Evolutionary conservation across 2,329 filamentous ascomycete species (phyloP), one percentile per base, ranked within the genome.

Genomic region (Penicillium capsulatum): DNA sequence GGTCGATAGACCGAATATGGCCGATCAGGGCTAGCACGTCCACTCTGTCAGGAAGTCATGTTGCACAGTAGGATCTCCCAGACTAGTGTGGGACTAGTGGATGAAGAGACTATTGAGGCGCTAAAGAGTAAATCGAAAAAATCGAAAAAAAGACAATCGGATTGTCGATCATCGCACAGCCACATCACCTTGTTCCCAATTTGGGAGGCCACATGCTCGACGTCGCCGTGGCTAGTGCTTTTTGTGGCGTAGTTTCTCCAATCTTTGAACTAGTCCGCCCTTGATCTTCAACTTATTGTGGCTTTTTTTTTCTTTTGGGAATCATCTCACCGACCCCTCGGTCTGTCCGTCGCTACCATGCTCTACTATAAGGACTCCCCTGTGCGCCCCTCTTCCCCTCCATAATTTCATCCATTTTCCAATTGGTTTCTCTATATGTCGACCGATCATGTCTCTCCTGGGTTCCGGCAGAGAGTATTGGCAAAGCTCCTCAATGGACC

Each of bases 401-500:
- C 19, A 14, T 11, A 6, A 14, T 28, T 14, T 11, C 4, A 11
- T 6, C 13, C n/a, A 4, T 28, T n/a, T n/a, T n/a, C n/a, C n/a
- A n/a, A n/a, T n/a, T n/a, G n/a, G n/a, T n/a, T n/a, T n/a, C n/a
- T n/a, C n/a, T n/a, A n/a, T 15, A 58, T 58, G 57, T 51, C 50
- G 34, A 51, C 34, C 37, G 47, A 50, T 37, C 44, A 60, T 61
- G 56, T 54, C 52, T 35, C 43, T 60, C 41, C 51, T 55, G 31
- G 53, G 41, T 50, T 55, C 53, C 45, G 58, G 48, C 53, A 53
- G 53, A 59, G 52, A 56, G 29, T 60, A 20, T 35, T 59, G 55
- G 59, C 48, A 52, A 53, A 58, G 40, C 48, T 61, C 56, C 43
- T 53, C 51, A 32, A 54, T 54, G 50, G 57, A 51, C 32, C 42